A percentile compares a stretch with the other conserved stretches of the same genome.
phyloP scores from a whole-genome alignment of 257 asterid species.

The Lycium barbarum region DNA sequence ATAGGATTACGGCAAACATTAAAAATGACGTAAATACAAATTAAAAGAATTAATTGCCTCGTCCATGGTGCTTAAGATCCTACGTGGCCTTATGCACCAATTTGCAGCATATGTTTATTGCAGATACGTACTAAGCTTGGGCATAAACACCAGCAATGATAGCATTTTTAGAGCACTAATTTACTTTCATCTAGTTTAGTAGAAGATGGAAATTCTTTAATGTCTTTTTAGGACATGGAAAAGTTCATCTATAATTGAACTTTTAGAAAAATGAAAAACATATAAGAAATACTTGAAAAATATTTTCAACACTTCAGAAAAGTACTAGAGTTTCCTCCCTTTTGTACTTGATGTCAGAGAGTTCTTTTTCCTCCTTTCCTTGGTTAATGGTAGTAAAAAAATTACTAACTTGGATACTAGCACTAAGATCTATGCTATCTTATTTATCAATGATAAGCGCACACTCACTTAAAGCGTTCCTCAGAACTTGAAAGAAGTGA shows the following conservation, averaged over 20 bases:
- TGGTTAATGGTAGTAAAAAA: not conserved
- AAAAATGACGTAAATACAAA: not conserved
- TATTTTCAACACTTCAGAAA: not conserved
- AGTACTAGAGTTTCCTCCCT: not conserved
- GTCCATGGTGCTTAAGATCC: not conserved
- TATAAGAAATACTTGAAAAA: not conserved
- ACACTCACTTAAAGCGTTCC: not conserved
- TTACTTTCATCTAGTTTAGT: not conserved
- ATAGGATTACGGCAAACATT: not conserved
- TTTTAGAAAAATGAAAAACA: not conserved
- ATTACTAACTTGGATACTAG: not conserved
- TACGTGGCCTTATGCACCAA: not conserved
- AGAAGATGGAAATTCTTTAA: no score
- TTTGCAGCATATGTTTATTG: not conserved
- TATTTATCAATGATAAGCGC: not conserved
- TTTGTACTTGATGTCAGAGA: not conserved
- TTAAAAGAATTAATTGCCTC: not conserved
- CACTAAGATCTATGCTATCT: slow-evolving; percentile 14
- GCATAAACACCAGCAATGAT: not conserved
- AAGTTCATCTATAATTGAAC: not conserved
- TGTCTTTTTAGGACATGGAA: not conserved
- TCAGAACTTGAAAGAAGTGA: slow-evolving; percentile 9
- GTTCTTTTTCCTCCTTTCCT: not conserved
- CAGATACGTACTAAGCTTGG: not conserved
- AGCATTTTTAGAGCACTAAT: not conserved